Conservation (phyloP, 352 stramenopile genomes). For the Blastocystis sp. region DNA sequence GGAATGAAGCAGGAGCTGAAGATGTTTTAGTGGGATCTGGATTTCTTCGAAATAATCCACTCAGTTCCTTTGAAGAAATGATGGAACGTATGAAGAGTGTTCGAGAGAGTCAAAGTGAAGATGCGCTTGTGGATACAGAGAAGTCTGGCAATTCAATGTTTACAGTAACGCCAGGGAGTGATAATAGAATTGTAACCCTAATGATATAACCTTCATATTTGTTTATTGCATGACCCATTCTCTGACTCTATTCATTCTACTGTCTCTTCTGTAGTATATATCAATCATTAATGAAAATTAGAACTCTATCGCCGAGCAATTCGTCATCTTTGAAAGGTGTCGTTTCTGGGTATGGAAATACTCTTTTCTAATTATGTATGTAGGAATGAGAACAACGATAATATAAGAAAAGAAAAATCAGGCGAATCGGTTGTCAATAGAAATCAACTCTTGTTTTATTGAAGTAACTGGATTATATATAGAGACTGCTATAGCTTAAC, state of each 20-base stretch:
- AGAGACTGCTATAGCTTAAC: background rate
- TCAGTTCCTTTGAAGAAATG: slow-evolving; percentile 24
- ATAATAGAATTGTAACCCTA: slow-evolving; percentile 10
- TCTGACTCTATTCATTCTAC: background rate
- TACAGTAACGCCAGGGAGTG: background rate
- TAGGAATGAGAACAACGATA: no score
- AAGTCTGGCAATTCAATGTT: background rate
- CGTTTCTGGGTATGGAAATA: no score
- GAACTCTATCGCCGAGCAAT: no score
- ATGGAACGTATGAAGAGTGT: background rate
- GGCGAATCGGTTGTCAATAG: background rate
- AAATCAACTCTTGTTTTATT: no score
- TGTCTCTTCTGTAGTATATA: no score
- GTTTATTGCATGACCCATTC: background rate
- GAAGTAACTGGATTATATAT: background rate
- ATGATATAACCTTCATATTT: background rate
- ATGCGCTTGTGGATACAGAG: background rate
- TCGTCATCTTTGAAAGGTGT: no score
- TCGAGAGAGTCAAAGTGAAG: background rate
- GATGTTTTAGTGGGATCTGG: background rate
- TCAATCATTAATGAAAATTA: background rate
- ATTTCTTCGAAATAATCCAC: background rate
- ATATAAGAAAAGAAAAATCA: background rate
- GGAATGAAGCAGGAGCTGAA: background rate
- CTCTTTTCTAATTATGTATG: no score